Evolutionary conservation across 192 early-diverging fungal genomes (phyloP).

Genomic region (Podila epigama): DNA sequence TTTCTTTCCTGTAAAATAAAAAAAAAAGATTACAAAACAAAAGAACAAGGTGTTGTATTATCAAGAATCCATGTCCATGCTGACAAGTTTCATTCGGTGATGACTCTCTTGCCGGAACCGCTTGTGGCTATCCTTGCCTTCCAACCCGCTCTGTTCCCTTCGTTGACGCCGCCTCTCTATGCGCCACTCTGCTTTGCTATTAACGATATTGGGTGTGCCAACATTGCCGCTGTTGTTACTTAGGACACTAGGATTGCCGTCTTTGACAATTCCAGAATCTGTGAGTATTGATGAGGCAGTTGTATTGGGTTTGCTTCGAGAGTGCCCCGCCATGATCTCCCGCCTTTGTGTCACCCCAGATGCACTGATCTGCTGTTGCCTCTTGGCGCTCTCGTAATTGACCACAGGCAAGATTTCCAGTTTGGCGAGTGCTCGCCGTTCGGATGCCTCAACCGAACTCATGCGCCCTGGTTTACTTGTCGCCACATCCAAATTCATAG

Average conservation of each 20-base stretch:
- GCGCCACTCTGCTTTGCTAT: conserved; percentile 26
- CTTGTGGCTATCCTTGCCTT: conserved; percentile 33
- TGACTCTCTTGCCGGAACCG: conserved; percentile 23
- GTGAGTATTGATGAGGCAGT: not conserved
- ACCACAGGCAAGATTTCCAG: conserved; percentile 41
- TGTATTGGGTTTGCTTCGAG: conserved; percentile 10
- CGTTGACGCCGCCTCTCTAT: conserved; percentile 32
- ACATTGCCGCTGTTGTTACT: not conserved
- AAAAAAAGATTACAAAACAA: not conserved
- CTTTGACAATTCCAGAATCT: not conserved
- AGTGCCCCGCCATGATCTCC: conserved; percentile 11
- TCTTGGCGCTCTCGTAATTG: conserved; percentile 32
- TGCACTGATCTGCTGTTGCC: conserved; percentile 17
- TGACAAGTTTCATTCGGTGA: conserved; percentile 26
- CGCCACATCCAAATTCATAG: not conserved
- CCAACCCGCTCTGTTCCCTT: conserved; percentile 16
- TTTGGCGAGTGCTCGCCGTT: conserved; percentile 12
- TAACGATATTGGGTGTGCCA: too few species aligned
- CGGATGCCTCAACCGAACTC: conserved; percentile 9
- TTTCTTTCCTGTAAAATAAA: not conserved
- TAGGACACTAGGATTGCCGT: not conserved
- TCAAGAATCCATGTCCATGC: conserved; percentile 36
- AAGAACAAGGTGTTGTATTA: not conserved
- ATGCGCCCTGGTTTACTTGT: not conserved
- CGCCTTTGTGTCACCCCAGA: not conserved